These are phyloP conservation scores for Teunomyces kruisii DNA, from an alignment of 805 yeast genomes.

Conservation along the genomic window DNA sequence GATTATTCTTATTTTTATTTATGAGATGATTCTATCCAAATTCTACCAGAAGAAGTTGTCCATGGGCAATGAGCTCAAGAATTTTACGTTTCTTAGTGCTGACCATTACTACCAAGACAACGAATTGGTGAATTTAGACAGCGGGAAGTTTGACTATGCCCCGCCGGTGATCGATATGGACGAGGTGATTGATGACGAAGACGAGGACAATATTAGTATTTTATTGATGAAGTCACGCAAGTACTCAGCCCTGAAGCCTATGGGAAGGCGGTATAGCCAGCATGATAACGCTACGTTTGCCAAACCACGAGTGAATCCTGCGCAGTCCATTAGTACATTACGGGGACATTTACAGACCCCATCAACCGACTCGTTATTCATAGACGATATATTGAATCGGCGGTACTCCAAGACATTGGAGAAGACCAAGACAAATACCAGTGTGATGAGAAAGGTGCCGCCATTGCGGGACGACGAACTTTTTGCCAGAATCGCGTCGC, in stretches of 20 bases:
- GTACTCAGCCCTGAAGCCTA: constrained; percentile 19
- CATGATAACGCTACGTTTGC: constrained; percentile 13
- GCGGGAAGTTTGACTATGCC: constrained; percentile 11
- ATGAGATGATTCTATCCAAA: constrained; percentile 28
- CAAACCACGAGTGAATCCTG: constrained; percentile 15
- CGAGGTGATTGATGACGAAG: constrained; percentile 13
- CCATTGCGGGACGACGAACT: constrained; percentile 11
- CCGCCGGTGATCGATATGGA: constrained; percentile 8
- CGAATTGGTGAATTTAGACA: constrained; percentile 24
- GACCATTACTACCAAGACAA: constrained; percentile 29
- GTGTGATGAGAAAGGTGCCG: constrained; percentile 8
- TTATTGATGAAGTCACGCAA: constrained; percentile 25
- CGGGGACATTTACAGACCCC: constrained; percentile 34
- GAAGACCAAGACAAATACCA: constrained; percentile 14
- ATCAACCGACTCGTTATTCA: constrained; percentile 38
- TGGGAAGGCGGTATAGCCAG: constrained; percentile 13
- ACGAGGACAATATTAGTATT: constrained; percentile 27
- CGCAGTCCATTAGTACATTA: constrained; percentile 33
- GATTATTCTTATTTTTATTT: constrained; percentile 29
- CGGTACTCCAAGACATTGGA: constrained; percentile 22
- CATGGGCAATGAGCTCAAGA: constrained; percentile 21
- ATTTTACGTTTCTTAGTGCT: constrained; percentile 35
- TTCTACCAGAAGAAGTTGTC: constrained; percentile 16
- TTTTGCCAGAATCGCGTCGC: constrained; percentile 13
- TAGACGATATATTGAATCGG: constrained; percentile 32